phyloP scores from a whole-genome alignment of 371 early-diverging fungal species.

The Mortierella sp. region DNA sequence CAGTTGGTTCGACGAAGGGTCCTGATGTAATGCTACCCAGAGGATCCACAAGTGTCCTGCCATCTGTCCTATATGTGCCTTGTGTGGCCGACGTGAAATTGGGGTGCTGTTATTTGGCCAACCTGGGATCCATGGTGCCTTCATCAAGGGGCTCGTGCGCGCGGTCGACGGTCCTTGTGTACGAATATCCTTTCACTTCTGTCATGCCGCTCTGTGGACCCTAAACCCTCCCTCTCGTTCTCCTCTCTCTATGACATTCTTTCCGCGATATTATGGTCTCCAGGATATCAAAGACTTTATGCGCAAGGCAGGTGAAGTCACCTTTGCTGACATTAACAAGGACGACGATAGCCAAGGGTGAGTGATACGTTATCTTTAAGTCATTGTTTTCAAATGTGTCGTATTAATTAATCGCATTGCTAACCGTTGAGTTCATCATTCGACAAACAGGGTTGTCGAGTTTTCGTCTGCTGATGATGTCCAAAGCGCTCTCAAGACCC shows the following conservation, averaged over 20 bases:
- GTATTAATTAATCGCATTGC: not conserved
- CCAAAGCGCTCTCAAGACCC: conserved; percentile 86
- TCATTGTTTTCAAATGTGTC: not conserved
- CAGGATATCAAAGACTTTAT: conserved; percentile 97
- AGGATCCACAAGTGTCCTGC: conserved; percentile 36
- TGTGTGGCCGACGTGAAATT: conserved; percentile 17
- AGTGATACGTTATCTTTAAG: conserved; percentile 17
- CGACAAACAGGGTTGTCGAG: conserved; percentile 82
- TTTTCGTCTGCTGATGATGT: conserved; percentile 85
- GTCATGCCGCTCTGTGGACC: conserved; percentile 54
- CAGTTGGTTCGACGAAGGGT: conserved; percentile 12
- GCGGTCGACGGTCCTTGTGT: conserved; percentile 21
- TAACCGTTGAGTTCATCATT: not conserved
- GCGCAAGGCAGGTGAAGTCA: conserved; percentile 95
- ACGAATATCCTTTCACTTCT: conserved; percentile 26
- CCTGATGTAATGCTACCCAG: conserved; percentile 20
- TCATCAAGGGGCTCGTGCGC: conserved; percentile 20
- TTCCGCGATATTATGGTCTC: conserved; percentile 27
- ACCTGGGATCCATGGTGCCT: conserved; percentile 17
- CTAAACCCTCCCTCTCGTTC: conserved; percentile 47
- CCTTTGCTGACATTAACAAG: conserved; percentile 91
- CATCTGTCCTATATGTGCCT: conserved; percentile 23
- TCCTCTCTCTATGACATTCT: conserved; percentile 39
- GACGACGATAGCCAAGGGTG: conserved; percentile 90
- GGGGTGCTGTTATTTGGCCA: conserved; percentile 29